phyloP scores from a whole-genome alignment of 768 basidiomycete species.

The Pholiota conissans region DNA sequence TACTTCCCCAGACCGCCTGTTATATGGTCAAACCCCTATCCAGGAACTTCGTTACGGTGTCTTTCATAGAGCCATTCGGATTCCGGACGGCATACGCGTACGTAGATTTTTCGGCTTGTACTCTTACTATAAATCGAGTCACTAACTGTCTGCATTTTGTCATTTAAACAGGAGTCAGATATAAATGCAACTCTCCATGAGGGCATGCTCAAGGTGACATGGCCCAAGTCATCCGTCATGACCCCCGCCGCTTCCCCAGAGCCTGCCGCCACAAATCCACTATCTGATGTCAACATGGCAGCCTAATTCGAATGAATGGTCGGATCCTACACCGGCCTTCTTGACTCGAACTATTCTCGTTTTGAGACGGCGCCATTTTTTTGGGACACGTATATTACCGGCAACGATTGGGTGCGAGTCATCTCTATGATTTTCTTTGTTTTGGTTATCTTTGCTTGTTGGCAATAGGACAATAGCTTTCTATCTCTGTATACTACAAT shows the following conservation, averaged over 20 bases:
- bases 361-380: no score
- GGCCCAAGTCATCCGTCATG: constrained; percentile 30
- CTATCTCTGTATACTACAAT: no score
- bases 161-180: constrained; percentile 32
- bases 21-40: constrained; percentile 16
- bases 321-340: no score
- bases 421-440: no score
- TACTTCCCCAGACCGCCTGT: not conserved
- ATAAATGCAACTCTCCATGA: constrained; percentile 35
- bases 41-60: constrained; percentile 45
- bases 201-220: constrained; percentile 44
- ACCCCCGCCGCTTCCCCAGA: constrained; percentile 3
- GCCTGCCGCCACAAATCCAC: constrained; percentile 3
- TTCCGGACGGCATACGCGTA: constrained; percentile 41
- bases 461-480: no score
- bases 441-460: no score
- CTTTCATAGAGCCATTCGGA: constrained; percentile 37
- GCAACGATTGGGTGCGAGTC: no score
- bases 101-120: constrained; percentile 10
- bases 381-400: no score
- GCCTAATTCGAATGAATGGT: no score
- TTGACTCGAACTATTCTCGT: no score
- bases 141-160: constrained; percentile 16
- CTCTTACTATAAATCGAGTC: constrained; percentile 14
- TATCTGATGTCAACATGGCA: not conserved